Conservation (phyloP, 1,139 yeast genomes). For the Ashbya aceris region DNA sequence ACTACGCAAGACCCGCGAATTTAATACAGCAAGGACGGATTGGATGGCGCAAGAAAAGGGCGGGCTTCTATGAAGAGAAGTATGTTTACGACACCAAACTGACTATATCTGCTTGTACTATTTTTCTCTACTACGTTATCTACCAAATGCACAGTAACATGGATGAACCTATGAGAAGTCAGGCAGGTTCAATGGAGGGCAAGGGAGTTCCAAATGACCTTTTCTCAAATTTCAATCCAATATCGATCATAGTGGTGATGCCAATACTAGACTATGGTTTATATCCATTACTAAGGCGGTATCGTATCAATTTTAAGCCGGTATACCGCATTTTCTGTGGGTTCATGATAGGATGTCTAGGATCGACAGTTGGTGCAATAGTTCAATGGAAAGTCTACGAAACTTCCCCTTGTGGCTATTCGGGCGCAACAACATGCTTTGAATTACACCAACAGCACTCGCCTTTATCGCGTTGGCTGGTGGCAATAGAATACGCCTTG, state of each 20-base stretch:
- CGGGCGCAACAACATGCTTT: conserved; percentile 39
- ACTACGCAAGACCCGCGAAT: conserved; percentile 44
- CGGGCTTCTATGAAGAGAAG: conserved; percentile 5
- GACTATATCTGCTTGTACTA: conserved; percentile 51
- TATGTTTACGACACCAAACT: conserved; percentile 54
- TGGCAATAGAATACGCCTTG: conserved; percentile 35
- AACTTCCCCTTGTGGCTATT: conserved; percentile 65
- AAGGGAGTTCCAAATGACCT: conserved; percentile 67
- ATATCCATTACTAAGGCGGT: conserved; percentile 51
- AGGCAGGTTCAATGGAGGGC: conserved; percentile 57
- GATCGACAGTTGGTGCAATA: conserved; percentile 76
- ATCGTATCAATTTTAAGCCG: conserved; percentile 52
- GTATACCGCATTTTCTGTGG: conserved; percentile 70
- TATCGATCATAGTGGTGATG: conserved; percentile 54
- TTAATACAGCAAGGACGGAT: conserved; percentile 38
- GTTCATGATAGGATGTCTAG: conserved; percentile 56
- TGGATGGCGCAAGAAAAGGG: conserved; percentile 13
- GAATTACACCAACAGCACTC: neutral
- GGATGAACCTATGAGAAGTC: conserved; percentile 35
- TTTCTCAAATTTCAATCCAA: conserved; percentile 57
- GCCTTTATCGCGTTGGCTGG: conserved; percentile 35
- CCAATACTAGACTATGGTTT: conserved; percentile 51
- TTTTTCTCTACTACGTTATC: conserved; percentile 51
- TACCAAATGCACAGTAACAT: conserved; percentile 58
- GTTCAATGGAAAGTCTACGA: conserved; percentile 65